Conservation (phyloP, 441 rosid species). For the Euphorbia schlechtendalii region DNA sequence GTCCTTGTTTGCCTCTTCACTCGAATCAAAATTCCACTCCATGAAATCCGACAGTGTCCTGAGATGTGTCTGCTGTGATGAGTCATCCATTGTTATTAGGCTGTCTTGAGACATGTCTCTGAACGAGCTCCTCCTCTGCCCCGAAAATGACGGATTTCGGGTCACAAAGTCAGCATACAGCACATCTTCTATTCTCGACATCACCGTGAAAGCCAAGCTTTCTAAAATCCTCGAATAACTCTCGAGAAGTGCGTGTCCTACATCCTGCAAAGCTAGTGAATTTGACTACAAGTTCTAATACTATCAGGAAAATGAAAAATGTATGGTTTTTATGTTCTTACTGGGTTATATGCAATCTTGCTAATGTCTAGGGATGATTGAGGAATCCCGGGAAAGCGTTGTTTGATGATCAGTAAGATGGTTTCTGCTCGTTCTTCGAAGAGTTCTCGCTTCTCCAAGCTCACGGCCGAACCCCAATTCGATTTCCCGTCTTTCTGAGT, state of each 20-base stretch:
- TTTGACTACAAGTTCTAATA: no score
- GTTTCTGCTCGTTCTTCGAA: constrained; percentile 98
- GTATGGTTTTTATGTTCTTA: constrained; percentile 29
- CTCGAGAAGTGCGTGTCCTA: constrained; percentile 86
- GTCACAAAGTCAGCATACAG: constrained; percentile 56
- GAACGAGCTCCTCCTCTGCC: constrained; percentile 20
- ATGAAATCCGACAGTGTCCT: constrained; percentile 77
- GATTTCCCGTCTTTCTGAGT: constrained; percentile 76
- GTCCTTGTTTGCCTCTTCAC: constrained; percentile 37
- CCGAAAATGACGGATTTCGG: constrained; percentile 49
- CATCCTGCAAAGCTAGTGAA: constrained; percentile 54
- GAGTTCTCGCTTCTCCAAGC: constrained; percentile 78
- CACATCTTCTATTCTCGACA: constrained; percentile 85
- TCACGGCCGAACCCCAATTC: constrained; percentile 74
- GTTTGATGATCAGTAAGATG: constrained; percentile 73
- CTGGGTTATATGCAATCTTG: constrained; percentile 84
- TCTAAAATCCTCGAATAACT: constrained; percentile 92
- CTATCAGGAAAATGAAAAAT: no score
- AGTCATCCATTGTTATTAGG: constrained; percentile 18
- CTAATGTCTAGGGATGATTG: constrained; percentile 88
- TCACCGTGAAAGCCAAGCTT: constrained; percentile 78
- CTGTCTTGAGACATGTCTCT: constrained; percentile 18
- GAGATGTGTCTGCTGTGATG: no score
- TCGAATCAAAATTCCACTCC: constrained; percentile 60
- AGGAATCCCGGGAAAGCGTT: constrained; percentile 74